phyloP scores from a whole-genome alignment of 257 asterid species.

The Fraxinus pennsylvanica region DNA sequence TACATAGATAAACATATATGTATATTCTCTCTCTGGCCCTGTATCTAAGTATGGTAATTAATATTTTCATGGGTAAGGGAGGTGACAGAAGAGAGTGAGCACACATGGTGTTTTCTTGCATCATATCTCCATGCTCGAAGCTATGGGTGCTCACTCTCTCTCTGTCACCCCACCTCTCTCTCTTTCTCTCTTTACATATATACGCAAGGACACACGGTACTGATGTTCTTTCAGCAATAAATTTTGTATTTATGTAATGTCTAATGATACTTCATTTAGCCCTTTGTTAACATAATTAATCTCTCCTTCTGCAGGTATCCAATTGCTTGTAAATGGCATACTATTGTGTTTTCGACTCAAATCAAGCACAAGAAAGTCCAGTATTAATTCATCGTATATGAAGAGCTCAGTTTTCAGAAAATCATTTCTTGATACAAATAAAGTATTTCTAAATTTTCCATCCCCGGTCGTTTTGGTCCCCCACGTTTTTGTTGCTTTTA shows the following conservation, averaged over 20 bases:
- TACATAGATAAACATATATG: background rate
- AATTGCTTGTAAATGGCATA: background rate
- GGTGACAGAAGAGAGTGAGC: constrained; percentile 99
- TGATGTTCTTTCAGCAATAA: background rate
- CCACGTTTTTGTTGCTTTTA: background rate
- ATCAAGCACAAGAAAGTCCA: background rate
- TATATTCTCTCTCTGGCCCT: background rate
- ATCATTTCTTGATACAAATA: no score
- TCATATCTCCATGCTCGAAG: constrained; percentile 53
- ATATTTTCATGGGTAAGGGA: constrained; percentile 41
- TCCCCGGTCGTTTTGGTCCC: no score
- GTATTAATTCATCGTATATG: no score
- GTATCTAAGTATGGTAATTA: background rate
- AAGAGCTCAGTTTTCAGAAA: no score
- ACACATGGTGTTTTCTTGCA: constrained; percentile 84
- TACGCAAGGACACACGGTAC: no score
- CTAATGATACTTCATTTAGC: background rate
- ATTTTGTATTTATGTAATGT: no score
- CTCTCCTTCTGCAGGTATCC: background rate
- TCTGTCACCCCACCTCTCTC: constrained; percentile 69
- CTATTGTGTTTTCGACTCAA: background rate
- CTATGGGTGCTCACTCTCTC: constrained; percentile 89
- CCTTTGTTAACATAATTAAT: no score
- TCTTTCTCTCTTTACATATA: constrained; percentile 22
- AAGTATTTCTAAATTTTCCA: no score